Conservation (phyloP, 441 rosid genomes). For the Euphorbia schlechtendalii region DNA sequence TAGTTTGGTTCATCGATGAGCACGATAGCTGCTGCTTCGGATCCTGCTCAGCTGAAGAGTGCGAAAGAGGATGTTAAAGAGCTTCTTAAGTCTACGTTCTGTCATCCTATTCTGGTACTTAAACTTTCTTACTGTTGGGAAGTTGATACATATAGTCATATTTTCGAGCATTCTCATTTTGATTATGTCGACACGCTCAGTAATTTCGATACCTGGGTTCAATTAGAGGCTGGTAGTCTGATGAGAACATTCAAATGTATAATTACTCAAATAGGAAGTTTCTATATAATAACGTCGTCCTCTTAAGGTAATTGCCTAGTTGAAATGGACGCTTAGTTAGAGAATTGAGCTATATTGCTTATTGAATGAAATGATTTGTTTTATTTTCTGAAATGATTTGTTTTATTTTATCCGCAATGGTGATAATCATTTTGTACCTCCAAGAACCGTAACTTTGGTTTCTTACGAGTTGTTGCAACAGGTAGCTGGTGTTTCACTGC, state of each 20-base stretch:
- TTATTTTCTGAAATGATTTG: not conserved
- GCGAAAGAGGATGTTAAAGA: conserved; percentile 85
- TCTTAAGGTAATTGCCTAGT: not conserved
- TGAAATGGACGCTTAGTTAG: not conserved
- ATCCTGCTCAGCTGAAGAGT: conserved; percentile 70
- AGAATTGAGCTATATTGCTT: conserved; percentile 1
- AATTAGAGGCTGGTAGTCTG: not conserved
- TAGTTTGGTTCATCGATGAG: conserved; percentile 39
- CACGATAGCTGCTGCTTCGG: conserved; percentile 50
- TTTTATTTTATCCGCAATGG: not conserved
- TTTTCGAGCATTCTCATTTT: not conserved
- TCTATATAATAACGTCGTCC: not conserved
- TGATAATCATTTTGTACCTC: not conserved
- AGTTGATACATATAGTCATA: not conserved
- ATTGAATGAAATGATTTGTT: not conserved
- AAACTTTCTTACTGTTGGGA: not conserved
- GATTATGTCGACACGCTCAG: not conserved
- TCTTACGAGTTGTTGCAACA: not conserved
- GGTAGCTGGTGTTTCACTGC: not conserved
- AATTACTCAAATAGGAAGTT: not conserved
- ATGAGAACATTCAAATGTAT: not conserved
- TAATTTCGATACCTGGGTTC: not conserved
- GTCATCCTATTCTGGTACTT: conserved; percentile 76
- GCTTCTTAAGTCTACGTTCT: conserved; percentile 58
- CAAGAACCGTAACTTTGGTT: not conserved